Conservation (phyloP, 768 basidiomycete genomes). For the Russula earlei region DNA sequence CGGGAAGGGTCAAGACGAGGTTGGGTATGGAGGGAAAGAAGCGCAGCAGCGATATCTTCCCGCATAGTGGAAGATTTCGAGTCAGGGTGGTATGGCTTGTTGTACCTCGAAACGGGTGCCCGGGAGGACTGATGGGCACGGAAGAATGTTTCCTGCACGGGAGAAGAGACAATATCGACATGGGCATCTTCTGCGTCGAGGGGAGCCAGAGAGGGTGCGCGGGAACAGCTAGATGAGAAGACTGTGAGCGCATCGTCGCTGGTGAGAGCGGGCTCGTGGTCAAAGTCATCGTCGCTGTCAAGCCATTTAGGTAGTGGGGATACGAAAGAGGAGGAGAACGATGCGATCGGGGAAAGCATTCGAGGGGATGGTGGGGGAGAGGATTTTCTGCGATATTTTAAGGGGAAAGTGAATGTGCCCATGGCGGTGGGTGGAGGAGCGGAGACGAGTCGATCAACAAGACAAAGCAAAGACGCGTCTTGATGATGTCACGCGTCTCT, state of each 20-base stretch:
- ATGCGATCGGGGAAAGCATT: conserved; percentile 5
- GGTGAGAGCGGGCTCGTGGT: conserved; percentile 16
- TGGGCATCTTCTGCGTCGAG: conserved; percentile 14
- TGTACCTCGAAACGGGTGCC: conserved; percentile 1
- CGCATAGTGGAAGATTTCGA: conserved; percentile 1
- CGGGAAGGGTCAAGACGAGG: conserved; percentile 12
- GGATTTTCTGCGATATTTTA: conserved; percentile 15
- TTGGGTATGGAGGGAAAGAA: conserved; percentile 14
- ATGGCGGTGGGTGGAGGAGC: not conserved
- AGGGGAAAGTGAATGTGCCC: not conserved
- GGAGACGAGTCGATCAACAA: not conserved
- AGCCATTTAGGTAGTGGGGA: conserved; percentile 9
- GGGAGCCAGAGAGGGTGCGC: conserved; percentile 14
- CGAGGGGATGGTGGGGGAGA: conserved; percentile 2
- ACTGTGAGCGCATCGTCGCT: conserved; percentile 18
- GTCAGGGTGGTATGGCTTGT: not conserved
- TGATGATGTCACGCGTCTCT: conserved; percentile 11
- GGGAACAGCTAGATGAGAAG: conserved; percentile 9
- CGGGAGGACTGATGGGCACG: not conserved
- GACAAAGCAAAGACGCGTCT: not conserved
- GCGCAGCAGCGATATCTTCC: conserved; percentile 17
- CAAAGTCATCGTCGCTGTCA: conserved; percentile 17
- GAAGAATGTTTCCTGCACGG: conserved; percentile 12
- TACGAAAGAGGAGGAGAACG: not conserved
- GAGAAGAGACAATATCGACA: conserved; percentile 18